phyloP scores from a whole-genome alignment of 257 asterid species.

The Paulownia fortunei region DNA sequence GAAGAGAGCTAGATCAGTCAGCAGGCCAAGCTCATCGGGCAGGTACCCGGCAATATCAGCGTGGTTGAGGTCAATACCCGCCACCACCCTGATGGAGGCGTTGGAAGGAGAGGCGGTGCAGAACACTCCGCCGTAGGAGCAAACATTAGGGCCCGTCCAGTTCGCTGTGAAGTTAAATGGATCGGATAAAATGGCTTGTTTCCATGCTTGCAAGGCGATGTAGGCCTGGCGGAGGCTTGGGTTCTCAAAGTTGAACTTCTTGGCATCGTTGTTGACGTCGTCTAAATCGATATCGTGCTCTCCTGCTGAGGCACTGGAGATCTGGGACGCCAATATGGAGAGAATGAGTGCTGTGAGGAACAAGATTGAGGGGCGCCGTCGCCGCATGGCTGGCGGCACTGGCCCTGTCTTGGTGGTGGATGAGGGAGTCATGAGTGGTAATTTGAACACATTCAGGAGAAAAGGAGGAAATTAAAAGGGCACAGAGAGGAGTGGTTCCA shows the following conservation, averaged over 20 bases:
- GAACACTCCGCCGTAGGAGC: conserved; percentile 63
- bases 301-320: conserved; percentile 36
- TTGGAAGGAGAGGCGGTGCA: conserved; percentile 54
- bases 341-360: conserved; percentile 20
- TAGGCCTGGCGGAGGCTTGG: conserved; percentile 61
- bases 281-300: conserved; percentile 31
- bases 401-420: conserved; percentile 14
- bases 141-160: conserved; percentile 67
- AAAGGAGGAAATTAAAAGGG: background rate
- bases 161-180: conserved; percentile 67
- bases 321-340: conserved; percentile 36
- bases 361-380: conserved; percentile 30
- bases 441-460: conserved; percentile 29
- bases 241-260: conserved; percentile 50
- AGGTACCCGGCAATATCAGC: conserved; percentile 82
- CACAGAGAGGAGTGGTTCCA: conserved; percentile 8
- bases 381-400: conserved; percentile 33
- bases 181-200: conserved; percentile 66
- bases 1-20: conserved; percentile 67
- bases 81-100: conserved; percentile 55
- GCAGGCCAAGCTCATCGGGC: conserved; percentile 63
- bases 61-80: conserved; percentile 78
- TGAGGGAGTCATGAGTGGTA: background rate
- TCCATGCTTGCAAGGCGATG: conserved; percentile 75
- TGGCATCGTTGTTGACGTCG: conserved; percentile 28